Conservation (phyloP, 345 rosid genomes). For the Dipteronia dyeriana region DNA sequence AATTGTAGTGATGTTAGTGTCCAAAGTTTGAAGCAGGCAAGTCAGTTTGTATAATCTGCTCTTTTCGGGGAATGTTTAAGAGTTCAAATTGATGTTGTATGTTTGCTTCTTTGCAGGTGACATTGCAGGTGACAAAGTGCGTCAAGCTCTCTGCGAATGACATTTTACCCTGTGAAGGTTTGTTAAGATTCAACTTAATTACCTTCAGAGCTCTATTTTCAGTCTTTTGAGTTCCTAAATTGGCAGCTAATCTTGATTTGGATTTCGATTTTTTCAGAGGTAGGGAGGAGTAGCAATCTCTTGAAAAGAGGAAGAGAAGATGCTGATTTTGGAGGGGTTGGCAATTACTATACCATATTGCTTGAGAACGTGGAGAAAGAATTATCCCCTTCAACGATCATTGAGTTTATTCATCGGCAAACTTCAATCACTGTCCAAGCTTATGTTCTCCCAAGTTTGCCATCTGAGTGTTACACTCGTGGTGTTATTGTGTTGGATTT, state of each 20-base stretch:
- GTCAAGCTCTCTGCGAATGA: background rate
- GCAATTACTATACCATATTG: constrained; percentile 14
- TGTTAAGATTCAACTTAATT: background rate
- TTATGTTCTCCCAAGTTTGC: constrained; percentile 37
- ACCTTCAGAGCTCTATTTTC: background rate
- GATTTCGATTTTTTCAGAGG: background rate
- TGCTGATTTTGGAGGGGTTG: constrained; percentile 38
- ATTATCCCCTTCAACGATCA: constrained; percentile 35
- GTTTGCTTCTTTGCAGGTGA: constrained; percentile 26
- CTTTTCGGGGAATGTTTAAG: background rate
- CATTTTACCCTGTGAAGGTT: constrained; percentile 30
- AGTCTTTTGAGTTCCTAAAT: background rate
- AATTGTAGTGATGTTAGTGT: background rate
- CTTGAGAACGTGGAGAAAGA: constrained; percentile 48
- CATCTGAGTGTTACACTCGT: constrained; percentile 30
- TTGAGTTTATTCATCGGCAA: constrained; percentile 36
- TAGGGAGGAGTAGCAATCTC: constrained; percentile 10
- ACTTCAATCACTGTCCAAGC: constrained; percentile 31
- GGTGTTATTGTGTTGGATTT: constrained; percentile 34
- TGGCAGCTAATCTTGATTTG: background rate
- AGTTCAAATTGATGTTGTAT: background rate
- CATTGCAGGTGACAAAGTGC: constrained; percentile 28
- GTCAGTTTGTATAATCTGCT: background rate
- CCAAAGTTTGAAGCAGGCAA: constrained; percentile 16
- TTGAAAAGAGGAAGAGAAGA: constrained; percentile 20